These are phyloP conservation scores for Ganoderma resinaceum DNA, from an alignment of 1,284 basidiomycete genomes.

Conservation along the genomic window DNA sequence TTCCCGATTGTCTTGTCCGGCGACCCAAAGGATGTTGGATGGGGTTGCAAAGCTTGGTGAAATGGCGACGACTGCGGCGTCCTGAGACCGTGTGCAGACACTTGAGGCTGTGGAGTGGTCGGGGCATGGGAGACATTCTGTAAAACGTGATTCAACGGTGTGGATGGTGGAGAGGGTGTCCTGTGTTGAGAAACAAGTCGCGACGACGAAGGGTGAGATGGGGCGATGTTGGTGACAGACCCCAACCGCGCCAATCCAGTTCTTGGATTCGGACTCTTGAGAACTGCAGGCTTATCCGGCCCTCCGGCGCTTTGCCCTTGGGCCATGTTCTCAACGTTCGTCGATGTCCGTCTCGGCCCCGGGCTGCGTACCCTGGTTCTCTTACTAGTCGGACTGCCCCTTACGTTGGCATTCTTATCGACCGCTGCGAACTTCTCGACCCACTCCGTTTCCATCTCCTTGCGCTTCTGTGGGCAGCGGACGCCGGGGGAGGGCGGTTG, in stretches of 20 bases:
- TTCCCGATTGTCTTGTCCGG: neutral
- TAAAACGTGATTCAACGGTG: neutral
- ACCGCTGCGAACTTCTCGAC: constrained; percentile 42
- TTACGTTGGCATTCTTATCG: constrained; percentile 28
- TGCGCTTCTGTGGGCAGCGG: constrained; percentile 44
- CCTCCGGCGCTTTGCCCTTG: neutral
- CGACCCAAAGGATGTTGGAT: neutral
- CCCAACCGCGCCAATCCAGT: constrained; percentile 16
- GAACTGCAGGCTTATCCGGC: neutral
- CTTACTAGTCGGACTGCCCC: constrained; percentile 16
- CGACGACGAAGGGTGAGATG: neutral
- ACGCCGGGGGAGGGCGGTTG: constrained; percentile 46
- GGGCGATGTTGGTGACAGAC: constrained; percentile 36
- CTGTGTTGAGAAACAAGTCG: neutral
- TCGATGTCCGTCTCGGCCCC: constrained; percentile 7
- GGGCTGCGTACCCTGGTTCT: constrained; percentile 2
- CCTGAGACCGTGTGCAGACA: neutral
- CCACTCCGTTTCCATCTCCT: constrained; percentile 43
- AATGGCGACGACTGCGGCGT: neutral
- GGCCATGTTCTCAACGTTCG: constrained; percentile 9
- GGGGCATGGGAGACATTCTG: neutral
- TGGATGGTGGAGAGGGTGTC: neutral
- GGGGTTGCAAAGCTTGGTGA: neutral
- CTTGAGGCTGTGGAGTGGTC: neutral
- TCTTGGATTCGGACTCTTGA: constrained; percentile 5